Conservation (phyloP, 2,329 filamentous ascomycete species). For the Chaetomium sp. region DNA sequence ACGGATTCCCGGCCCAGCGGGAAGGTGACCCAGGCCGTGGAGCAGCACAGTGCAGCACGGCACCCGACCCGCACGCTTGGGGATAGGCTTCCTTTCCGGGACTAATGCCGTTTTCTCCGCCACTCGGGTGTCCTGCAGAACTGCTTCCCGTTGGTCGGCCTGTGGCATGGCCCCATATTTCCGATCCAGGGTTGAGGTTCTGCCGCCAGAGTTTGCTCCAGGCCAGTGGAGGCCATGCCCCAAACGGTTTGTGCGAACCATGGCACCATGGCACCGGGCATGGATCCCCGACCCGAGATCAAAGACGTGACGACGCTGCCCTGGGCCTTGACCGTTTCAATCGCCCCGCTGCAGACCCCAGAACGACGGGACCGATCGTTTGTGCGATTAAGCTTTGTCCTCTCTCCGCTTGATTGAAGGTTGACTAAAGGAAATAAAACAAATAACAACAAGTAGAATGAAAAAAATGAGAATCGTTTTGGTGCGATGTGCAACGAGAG, state of each 20-base stretch:
- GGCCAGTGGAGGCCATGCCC: not conserved
- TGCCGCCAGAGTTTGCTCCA: slow-evolving; percentile 8
- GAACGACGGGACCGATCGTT: not conserved
- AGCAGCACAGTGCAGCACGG: slow-evolving; percentile 20
- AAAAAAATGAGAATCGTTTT: not conserved
- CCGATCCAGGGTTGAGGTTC: slow-evolving; percentile 33
- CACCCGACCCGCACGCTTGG: slow-evolving; percentile 1
- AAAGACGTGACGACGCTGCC: not conserved
- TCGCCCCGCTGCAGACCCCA: not conserved
- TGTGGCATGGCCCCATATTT: slow-evolving; percentile 4
- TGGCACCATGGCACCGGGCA: too few species aligned
- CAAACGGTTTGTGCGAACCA: slow-evolving; percentile 13
- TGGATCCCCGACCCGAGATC: not conserved
- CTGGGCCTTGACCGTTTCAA: slow-evolving; percentile 4
- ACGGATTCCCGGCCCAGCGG: slow-evolving; percentile 29
- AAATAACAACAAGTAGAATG: not conserved
- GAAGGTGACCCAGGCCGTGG: slow-evolving; percentile 19
- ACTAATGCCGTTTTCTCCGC: slow-evolving; percentile 30
- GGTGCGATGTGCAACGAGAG: not conserved
- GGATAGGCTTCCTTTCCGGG: slow-evolving; percentile 26
- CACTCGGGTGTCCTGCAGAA: slow-evolving; percentile 15
- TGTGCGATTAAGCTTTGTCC: not conserved
- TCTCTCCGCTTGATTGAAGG: not conserved
- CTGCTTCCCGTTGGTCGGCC: slow-evolving; percentile 28
- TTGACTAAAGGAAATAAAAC: not conserved